Percentiles rank a stretch among this genome's conserved stretches.
Evolutionary conservation across 192 early-diverging fungal species (phyloP).

Genomic region (Mortierella claussenii): DNA sequence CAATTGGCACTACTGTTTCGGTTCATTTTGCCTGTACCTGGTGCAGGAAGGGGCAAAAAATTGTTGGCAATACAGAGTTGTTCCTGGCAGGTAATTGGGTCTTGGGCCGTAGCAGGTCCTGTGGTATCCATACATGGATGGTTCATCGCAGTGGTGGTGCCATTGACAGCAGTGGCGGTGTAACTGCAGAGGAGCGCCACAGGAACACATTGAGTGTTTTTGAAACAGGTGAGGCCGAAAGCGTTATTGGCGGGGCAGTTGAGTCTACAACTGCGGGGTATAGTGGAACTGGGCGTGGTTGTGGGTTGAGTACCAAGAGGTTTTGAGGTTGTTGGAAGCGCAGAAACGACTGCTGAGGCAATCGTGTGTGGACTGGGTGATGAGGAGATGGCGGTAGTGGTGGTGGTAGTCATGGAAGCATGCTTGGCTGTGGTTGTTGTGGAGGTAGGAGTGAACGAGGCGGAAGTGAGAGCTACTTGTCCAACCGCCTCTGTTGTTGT

Average conservation of each 20-base stretch:
- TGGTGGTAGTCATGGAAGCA: too few species aligned
- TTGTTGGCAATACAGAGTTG: slow-evolving; percentile 9
- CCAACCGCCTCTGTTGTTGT: too few species aligned
- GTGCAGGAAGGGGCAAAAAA: slow-evolving; percentile 14
- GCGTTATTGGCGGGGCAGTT: slow-evolving; percentile 9
- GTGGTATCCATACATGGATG: slow-evolving; percentile 5
- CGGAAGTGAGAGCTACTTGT: too few species aligned
- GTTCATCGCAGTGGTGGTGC: neutral
- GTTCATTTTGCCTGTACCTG: slow-evolving; percentile 4
- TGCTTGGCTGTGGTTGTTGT: neutral
- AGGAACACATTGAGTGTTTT: slow-evolving; percentile 24
- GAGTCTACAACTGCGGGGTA: neutral
- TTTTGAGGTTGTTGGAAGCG: neutral
- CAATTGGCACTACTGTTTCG: slow-evolving; percentile 6
- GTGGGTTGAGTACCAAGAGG: neutral
- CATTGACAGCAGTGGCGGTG: neutral
- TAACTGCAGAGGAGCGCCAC: slow-evolving; percentile 5
- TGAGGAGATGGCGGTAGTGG: neutral
- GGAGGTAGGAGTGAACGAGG: neutral
- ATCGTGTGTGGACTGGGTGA: neutral
- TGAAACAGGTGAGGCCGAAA: slow-evolving; percentile 12
- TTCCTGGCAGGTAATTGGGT: neutral
- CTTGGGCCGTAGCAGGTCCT: neutral
- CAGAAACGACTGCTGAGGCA: neutral
- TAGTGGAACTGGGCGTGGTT: neutral